Evolutionary conservation across 495 filamentous ascomycete genomes (phyloP).

Genomic region (Penicillium flavigenum): DNA sequence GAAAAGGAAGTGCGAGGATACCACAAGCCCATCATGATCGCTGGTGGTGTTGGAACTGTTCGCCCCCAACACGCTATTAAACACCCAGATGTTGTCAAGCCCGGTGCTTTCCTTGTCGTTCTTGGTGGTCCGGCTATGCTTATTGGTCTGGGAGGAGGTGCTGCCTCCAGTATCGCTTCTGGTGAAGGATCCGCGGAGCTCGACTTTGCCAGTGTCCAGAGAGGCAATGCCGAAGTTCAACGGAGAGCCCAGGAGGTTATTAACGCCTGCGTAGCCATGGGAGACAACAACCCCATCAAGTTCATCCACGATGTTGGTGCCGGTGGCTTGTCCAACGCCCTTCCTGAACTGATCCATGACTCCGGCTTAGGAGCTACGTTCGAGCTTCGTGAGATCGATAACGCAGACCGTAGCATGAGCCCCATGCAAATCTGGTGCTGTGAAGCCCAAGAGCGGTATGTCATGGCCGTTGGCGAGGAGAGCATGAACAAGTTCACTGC

Average conservation of each 20-base stretch:
- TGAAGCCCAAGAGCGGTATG: slow-evolving; percentile 94
- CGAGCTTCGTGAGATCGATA: slow-evolving; percentile 89
- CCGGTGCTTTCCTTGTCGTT: slow-evolving; percentile 84
- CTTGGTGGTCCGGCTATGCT: slow-evolving; percentile 96
- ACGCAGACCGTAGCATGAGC: slow-evolving; percentile 84
- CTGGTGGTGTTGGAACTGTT: slow-evolving; percentile 95
- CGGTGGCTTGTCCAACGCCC: slow-evolving; percentile 88
- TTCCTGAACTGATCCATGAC: slow-evolving; percentile 90
- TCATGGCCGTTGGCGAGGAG: slow-evolving; percentile 76
- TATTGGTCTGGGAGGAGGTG: slow-evolving; percentile 92
- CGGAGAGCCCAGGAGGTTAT: slow-evolving; percentile 95
- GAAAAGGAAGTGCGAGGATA: slow-evolving; percentile 79
- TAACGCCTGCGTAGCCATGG: slow-evolving; percentile 83
- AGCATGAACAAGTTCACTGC: slow-evolving; percentile 77
- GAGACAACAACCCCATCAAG: slow-evolving; percentile 79
- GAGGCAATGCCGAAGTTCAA: slow-evolving; percentile 91
- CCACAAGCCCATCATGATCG: slow-evolving; percentile 99
- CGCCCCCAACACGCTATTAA: slow-evolving; percentile 89
- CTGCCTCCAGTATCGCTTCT: slow-evolving; percentile 85
- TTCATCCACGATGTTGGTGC: slow-evolving; percentile 98
- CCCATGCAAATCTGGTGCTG: slow-evolving; percentile 97
- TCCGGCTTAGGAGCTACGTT: slow-evolving; percentile 84
- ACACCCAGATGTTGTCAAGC: slow-evolving; percentile 67
- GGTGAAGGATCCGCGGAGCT: slow-evolving; percentile 85
- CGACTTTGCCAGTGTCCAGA: slow-evolving; percentile 94